Evolutionary conservation across 208 protist genomes (phyloP).

Genomic region (Novymonas esmeraldas): DNA sequence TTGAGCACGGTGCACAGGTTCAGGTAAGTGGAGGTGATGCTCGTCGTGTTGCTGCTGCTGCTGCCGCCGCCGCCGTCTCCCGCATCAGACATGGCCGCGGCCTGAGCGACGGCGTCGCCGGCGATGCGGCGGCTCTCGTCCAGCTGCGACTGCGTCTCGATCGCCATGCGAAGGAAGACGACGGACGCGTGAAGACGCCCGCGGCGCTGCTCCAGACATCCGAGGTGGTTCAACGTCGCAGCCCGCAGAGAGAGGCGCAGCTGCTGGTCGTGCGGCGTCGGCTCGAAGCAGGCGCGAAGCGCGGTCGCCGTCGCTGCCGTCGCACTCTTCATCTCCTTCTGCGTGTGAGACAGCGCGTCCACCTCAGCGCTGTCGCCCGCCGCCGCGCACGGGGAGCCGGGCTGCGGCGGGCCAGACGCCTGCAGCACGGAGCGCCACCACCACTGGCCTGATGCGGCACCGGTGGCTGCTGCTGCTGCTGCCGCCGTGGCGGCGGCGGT

Average conservation of each 20-base stretch:
- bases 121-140: conserved; percentile 24
- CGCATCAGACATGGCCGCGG: not conserved
- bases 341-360: conserved; percentile 5
- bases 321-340: not conserved
- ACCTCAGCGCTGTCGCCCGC: not conserved
- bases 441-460: conserved; percentile 9
- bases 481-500: not conserved
- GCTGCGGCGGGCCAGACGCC: not conserved
- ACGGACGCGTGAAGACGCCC: conserved; percentile 56
- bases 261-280: conserved; percentile 30
- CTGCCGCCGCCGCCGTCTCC: not conserved
- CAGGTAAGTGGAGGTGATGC: conserved; percentile 73
- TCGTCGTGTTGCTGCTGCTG: conserved; percentile 1
- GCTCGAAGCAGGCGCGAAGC: conserved; percentile 16
- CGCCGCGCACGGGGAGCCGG: not conserved
- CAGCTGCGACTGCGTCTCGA: conserved; percentile 53
- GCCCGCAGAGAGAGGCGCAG: conserved; percentile 69
- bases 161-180: conserved; percentile 65
- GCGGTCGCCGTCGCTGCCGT: conserved; percentile 20
- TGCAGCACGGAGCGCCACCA: conserved; percentile 29
- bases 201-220: conserved; percentile 86
- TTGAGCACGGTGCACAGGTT: conserved; percentile 90
- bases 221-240: conserved; percentile 90
- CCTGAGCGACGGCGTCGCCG: conserved; percentile 2
- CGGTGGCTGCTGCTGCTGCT: not conserved